Evolutionary conservation across 1,284 basidiomycete species (phyloP), one percentile per base, ranked within the genome.

Genomic region (Apiotrichum sp.): DNA sequence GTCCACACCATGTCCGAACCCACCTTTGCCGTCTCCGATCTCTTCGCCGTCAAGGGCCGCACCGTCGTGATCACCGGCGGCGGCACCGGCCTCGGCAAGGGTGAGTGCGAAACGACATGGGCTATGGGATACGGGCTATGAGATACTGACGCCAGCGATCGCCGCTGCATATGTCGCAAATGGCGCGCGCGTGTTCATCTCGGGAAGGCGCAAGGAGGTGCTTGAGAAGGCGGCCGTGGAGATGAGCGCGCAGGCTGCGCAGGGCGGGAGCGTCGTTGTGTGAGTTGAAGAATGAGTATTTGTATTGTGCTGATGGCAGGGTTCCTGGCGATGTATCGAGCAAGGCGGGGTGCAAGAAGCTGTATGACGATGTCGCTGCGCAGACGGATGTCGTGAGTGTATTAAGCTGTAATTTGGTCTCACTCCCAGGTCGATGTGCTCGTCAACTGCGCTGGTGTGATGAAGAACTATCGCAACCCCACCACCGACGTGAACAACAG

Each of bases 131-230:
- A 38, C 36, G 7, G 8, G 7, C 13, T 38, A 38, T 38, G 8
- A 38, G 7, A 38, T 38, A 4, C 38, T 42, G 6, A 43, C 38
- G 3, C 3, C 48, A 71, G 69, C 68, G n/a, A 67, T 74, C 48
- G 69, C 73, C 11, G 59, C 63, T 11, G 72, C 72, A 0, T 74
- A 72, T 55, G 68, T 64, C 2, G 57, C 62, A 46, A 77, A 77
- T 61, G 76, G 76, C 29, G 72, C 74, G 42, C 71, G 66, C 53
- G 76, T 77, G 8, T 73, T 71, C 62, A 76, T 76, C 64, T 71
- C 71, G 10, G 76, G 74, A 10, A 63, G 76, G 34, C 62, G 76
- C 22, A 59, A 62, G 35, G 74, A 76, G 32, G 67, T 74, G 1
- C 62, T 76, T 29, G 65, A 75, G 8, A 54, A 52, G 10, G 60